A percentile compares a stretch with the other conserved stretches of the same genome.
These are phyloP conservation scores for Biscutella laevigata DNA, from an alignment of 441 rosid genomes.

Conservation along the genomic window DNA sequence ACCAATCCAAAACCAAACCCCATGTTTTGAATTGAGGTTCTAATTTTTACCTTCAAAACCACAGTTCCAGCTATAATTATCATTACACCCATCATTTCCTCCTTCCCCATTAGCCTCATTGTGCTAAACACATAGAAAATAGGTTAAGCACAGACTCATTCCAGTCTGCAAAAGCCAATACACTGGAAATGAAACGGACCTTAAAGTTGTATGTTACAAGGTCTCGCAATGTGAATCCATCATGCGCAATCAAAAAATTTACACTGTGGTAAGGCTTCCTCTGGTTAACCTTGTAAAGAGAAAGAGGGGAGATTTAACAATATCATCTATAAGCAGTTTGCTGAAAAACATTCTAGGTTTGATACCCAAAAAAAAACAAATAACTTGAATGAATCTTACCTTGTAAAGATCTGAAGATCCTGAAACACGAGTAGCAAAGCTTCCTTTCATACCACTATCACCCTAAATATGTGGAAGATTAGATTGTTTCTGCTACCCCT, in stretches of 20 bases:
- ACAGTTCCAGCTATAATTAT: conserved; percentile 93
- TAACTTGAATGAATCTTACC: conserved; percentile 31
- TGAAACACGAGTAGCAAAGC: conserved; percentile 74
- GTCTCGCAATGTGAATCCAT: conserved; percentile 83
- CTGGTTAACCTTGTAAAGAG: conserved; percentile 51
- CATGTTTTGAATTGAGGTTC: neutral
- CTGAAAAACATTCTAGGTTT: too few relatives aligned
- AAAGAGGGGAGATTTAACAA: neutral
- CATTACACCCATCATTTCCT: conserved; percentile 91
- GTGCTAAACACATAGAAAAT: conserved; percentile 41
- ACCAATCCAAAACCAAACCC: too few relatives aligned
- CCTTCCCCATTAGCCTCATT: conserved; percentile 96
- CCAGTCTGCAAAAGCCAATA: neutral
- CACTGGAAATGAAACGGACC: conserved; percentile 35
- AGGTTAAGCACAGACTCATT: conserved; percentile 5
- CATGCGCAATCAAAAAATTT: conserved; percentile 83
- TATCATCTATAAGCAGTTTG: neutral
- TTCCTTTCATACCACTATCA: conserved; percentile 83
- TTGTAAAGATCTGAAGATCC: conserved; percentile 85
- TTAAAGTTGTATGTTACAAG: conserved; percentile 79
- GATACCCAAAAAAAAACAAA: neutral
- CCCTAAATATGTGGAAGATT: conserved; percentile 42
- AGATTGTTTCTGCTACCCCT: neutral
- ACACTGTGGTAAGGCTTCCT: conserved; percentile 86
- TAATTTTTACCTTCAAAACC: conserved; percentile 64